Percentiles rank a stretch among this genome's conserved stretches.
Evolutionary conservation across 202 grass and related monocot genomes (phyloP).

Genomic region (Alloteropsis angusta): DNA sequence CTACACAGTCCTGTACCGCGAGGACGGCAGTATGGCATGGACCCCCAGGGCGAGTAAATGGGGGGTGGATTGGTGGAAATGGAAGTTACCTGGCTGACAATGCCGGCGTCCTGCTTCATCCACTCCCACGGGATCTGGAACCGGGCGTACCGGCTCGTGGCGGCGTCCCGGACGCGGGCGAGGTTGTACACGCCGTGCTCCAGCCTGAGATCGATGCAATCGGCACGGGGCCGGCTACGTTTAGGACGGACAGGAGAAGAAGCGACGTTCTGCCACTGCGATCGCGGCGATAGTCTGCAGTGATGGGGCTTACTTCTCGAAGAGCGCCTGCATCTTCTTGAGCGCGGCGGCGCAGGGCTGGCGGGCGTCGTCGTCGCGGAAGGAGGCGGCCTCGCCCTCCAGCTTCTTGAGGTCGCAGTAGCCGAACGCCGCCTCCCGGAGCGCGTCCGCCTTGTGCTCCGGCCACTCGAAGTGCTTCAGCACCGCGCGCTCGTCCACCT

Average conservation of each 20-base stretch:
- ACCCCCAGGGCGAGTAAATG: background rate
- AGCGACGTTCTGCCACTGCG: background rate
- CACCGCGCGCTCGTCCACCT: slow-evolving; percentile 98
- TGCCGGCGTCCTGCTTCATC: slow-evolving; percentile 74
- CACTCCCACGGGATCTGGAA: slow-evolving; percentile 85
- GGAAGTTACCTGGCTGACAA: slow-evolving; percentile 55
- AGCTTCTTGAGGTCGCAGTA: slow-evolving; percentile 89
- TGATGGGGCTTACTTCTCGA: slow-evolving; percentile 63
- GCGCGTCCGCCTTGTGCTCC: slow-evolving; percentile 92
- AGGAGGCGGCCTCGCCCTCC: slow-evolving; percentile 43
- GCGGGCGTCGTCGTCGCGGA: slow-evolving; percentile 57
- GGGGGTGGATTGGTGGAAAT: background rate
- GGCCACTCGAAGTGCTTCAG: slow-evolving; percentile 99
- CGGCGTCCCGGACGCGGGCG: slow-evolving; percentile 62
- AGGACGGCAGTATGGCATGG: background rate
- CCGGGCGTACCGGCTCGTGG: slow-evolving; percentile 54
- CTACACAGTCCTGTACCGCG: background rate
- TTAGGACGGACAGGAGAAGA: background rate
- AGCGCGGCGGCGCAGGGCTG: slow-evolving; percentile 63
- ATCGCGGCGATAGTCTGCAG: background rate
- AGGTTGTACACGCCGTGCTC: slow-evolving; percentile 92
- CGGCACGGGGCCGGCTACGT: background rate
- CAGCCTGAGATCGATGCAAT: slow-evolving; percentile 23
- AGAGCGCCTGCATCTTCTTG: slow-evolving; percentile 90
- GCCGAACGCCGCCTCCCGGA: slow-evolving; percentile 95